Evolutionary conservation across 208 protist genomes (phyloP), one percentile per base, ranked within the genome.

Genomic region (Tritrichomonas musculus): DNA sequence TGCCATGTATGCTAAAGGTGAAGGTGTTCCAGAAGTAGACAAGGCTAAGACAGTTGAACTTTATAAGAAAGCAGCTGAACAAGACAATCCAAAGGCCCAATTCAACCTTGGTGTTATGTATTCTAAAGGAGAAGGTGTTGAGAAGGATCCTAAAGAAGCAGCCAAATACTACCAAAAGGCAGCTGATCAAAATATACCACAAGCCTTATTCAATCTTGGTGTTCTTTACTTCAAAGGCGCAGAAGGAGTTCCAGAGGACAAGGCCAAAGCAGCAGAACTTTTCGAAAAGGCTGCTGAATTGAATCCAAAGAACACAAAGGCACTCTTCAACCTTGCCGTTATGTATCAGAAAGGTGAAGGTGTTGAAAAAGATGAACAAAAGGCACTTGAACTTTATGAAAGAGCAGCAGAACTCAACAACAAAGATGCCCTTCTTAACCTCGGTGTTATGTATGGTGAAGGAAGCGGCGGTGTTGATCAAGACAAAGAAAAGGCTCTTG

Each of bases 261-360:
- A n/a, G n/a, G n/a, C n/a, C n/a, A n/a, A n/a, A n/a, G n/a, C n/a
- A n/a, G n/a, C n/a, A n/a, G n/a, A n/a, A n/a, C n/a, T n/a, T n/a
- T n/a, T n/a, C n/a, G n/a, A n/a, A n/a, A n/a, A n/a, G n/a, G n/a
- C n/a, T n/a, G n/a, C n/a, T n/a, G n/a, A n/a, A n/a, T n/a, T n/a
- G n/a, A 41, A 44, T 44, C 33, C 11, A 75, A 36, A 75, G 44
- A 36, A 75, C 41, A 1, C 69, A 44, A 36, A 27, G 44, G 69
- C 69, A 13, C 13, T 75, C 3, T 44, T 44, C 33, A 82, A 82
- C 41, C 30, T 82, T n/a, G 73, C 73, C 0, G n/a, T 22, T n/a
- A 49, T 82, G 33, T 82, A 82, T 82, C n/a, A 82, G 50, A 41
- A 50, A 50, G 73, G 73, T 47, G 73, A 82, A 82, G 73, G 73